Conservation (phyloP, 345 rosid species). For the Pistacia integerrima region DNA sequence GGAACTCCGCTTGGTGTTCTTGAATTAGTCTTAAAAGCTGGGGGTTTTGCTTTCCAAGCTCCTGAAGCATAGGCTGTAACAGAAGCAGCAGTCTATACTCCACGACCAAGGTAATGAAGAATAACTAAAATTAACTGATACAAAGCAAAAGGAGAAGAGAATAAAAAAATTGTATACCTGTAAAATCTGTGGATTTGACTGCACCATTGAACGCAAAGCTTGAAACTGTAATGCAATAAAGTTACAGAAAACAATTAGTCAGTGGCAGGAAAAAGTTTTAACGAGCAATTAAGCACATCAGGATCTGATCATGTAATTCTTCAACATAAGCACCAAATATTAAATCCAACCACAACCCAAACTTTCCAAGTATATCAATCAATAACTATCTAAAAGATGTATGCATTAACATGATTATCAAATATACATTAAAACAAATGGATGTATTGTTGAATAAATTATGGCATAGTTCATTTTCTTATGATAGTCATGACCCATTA, state of each 20-base stretch:
- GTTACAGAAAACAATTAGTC: background rate
- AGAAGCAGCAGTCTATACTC: slow-evolving; percentile 24
- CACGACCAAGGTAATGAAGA: background rate
- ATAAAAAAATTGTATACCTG: slow-evolving; percentile 49
- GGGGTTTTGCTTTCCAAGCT: slow-evolving; percentile 98
- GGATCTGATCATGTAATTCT: slow-evolving; percentile 4
- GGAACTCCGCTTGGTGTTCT: slow-evolving; percentile 93
- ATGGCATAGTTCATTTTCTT: background rate
- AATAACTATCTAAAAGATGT: background rate
- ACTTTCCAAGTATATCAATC: background rate
- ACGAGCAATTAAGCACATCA: background rate
- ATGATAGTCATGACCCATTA: background rate
- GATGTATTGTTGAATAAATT: no score
- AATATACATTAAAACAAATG: no score
- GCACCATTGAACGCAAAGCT: slow-evolving; percentile 92
- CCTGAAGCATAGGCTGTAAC: slow-evolving; percentile 97
- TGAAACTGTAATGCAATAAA: slow-evolving; percentile 61
- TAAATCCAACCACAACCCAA: slow-evolving; percentile 3
- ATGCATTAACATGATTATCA: no score
- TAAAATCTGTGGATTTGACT: slow-evolving; percentile 92
- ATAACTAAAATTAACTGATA: background rate
- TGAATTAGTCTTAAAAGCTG: slow-evolving; percentile 87
- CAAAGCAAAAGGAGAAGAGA: background rate
- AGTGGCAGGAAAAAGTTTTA: slow-evolving; percentile 2
- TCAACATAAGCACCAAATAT: background rate